Conservation (phyloP, 225 moss, liverwort and hornwort genomes). For the Anthoceros angustus region DNA sequence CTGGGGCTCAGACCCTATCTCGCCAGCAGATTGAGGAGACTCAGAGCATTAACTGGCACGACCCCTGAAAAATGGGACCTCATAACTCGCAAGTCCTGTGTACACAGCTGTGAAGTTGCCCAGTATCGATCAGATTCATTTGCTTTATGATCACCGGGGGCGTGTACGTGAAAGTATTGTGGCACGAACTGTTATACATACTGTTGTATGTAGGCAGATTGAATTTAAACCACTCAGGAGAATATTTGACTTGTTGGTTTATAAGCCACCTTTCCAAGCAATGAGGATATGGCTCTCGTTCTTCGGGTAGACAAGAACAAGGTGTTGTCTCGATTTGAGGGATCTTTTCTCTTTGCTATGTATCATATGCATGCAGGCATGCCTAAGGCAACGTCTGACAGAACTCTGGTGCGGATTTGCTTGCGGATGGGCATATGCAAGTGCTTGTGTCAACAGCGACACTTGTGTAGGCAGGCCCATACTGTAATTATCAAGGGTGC, state of each 20-base stretch:
- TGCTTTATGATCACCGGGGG: conserved; percentile 78
- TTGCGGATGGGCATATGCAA: conserved; percentile 90
- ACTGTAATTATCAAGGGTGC: conserved; percentile 94
- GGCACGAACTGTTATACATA: conserved; percentile 80
- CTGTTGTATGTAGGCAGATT: too few relatives aligned
- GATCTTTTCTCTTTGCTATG: conserved; percentile 72
- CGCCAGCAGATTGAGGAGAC: conserved; percentile 91
- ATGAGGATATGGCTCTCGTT: conserved; percentile 68
- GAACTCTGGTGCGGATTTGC: conserved; percentile 82
- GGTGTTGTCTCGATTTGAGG: conserved; percentile 63
- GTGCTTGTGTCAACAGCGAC: conserved; percentile 92
- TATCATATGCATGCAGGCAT: conserved; percentile 96
- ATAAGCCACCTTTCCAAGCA: conserved; percentile 80
- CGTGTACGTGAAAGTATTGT: conserved; percentile 91
- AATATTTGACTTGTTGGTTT: conserved; percentile 83
- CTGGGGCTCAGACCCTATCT: conserved; percentile 86
- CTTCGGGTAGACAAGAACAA: conserved; percentile 74
- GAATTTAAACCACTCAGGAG: conserved; percentile 86
- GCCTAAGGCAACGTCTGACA: conserved; percentile 81
- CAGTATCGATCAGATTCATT: conserved; percentile 91
- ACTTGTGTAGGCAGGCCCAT: conserved; percentile 91
- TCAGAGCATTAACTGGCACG: conserved; percentile 81
- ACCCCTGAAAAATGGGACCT: conserved; percentile 98
- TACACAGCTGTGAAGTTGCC: conserved; percentile 84
- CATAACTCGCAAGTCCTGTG: conserved; percentile 92